Evolutionary conservation across 495 filamentous ascomycete species (phyloP).

Genomic region (Penicillium odoratum): DNA sequence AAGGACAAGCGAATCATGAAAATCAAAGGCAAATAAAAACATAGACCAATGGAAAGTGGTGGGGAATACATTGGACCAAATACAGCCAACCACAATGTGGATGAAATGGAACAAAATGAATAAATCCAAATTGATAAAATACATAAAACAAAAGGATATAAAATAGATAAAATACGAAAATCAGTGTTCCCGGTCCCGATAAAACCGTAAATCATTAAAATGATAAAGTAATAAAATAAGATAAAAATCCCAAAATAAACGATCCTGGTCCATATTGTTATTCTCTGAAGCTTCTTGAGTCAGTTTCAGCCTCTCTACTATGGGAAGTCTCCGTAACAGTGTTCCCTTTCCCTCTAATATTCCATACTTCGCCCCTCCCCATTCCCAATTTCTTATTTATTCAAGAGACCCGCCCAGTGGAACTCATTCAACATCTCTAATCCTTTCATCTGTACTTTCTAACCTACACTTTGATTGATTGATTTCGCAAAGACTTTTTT

Average conservation of each 20-base stretch:
- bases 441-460: neutral
- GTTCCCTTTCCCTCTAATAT: neutral
- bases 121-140: neutral
- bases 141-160: neutral
- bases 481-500: neutral
- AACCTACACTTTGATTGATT: constrained; percentile 2
- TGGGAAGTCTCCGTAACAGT: neutral
- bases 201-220: constrained; percentile 12
- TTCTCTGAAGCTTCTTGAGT: constrained; percentile 3
- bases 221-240: constrained; percentile 9
- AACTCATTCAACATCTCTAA: neutral
- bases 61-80: neutral
- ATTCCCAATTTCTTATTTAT: constrained; percentile 21
- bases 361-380: neutral
- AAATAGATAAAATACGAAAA: neutral
- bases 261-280: neutral
- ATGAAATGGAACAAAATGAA: neutral
- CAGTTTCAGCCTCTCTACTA: constrained; percentile 27
- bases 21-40: neutral
- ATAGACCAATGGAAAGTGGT: neutral
- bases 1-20: constrained; percentile 1
- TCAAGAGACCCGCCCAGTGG: constrained; percentile 13
- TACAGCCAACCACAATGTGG: neutral
- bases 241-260: constrained; percentile 8
- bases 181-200: neutral